These are phyloP conservation scores for Cicer chorassanicum DNA, from an alignment of 306 rosid genomes.

Conservation along the genomic window DNA sequence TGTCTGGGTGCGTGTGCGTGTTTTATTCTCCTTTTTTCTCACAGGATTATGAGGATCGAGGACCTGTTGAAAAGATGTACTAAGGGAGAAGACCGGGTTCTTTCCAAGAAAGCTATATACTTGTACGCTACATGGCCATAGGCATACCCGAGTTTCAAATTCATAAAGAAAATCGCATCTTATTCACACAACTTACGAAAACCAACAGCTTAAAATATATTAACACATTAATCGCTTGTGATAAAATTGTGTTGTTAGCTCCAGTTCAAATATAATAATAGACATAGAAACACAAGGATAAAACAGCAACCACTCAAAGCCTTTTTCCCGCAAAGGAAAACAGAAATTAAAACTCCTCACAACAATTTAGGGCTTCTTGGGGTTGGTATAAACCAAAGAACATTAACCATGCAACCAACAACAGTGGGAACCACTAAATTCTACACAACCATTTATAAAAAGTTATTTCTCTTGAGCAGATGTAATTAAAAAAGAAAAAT, in stretches of 20 bases:
- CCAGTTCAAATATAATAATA: constrained; percentile 6
- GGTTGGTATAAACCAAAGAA: constrained; percentile 5
- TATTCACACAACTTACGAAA: not conserved
- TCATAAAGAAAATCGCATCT: not conserved
- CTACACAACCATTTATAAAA: constrained; percentile 24
- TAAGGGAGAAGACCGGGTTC: no score
- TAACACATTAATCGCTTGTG: not conserved
- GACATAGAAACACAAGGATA: not conserved
- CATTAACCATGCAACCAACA: constrained; percentile 20
- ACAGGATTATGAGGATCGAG: not conserved
- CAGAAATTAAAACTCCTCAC: constrained; percentile 13
- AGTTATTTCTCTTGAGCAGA: constrained; percentile 25
- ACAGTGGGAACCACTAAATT: constrained; percentile 23
- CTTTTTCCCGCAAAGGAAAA: not conserved
- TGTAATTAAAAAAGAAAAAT: constrained; percentile 1
- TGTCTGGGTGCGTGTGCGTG: not conserved
- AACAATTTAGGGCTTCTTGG: not conserved
- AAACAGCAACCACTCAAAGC: not conserved
- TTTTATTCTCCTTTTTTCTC: not conserved
- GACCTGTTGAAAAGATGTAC: not conserved
- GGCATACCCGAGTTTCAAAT: constrained; percentile 13
- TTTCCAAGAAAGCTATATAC: no score
- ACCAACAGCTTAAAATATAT: constrained; percentile 10
- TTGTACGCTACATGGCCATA: not conserved
- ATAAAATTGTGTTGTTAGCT: constrained; percentile 2